A percentile compares a stretch with the other conserved stretches of the same genome.
These are phyloP conservation scores for Excoecaria agallocha DNA, from an alignment of 345 rosid species.

Conservation along the genomic window DNA sequence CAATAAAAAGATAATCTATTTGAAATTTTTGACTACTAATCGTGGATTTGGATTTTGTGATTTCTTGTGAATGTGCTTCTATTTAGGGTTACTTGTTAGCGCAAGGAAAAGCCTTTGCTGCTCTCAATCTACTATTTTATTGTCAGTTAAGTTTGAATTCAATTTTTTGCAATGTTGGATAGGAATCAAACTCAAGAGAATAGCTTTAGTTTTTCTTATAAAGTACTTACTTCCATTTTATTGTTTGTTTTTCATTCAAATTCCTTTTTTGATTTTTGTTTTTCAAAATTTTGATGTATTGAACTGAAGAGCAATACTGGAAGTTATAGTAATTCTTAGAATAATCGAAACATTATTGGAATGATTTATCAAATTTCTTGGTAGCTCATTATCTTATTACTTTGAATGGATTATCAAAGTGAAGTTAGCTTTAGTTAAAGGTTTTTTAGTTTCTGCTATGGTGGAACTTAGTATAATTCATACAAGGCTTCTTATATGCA, in stretches of 20 bases:
- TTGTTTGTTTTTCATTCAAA: too few relatives aligned
- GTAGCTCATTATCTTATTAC: neutral
- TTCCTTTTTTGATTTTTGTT: neutral
- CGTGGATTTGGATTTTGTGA: too few relatives aligned
- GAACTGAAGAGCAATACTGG: neutral
- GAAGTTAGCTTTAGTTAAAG: neutral
- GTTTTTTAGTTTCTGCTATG: neutral
- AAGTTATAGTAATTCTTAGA: neutral
- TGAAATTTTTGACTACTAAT: too few relatives aligned
- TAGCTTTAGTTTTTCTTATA: slow-evolving; percentile 57
- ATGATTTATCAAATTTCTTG: neutral
- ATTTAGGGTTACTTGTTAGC: too few relatives aligned
- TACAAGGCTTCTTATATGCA: neutral
- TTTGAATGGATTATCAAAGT: neutral
- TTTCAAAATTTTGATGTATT: neutral
- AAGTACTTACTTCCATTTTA: slow-evolving; percentile 3
- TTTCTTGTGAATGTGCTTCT: too few relatives aligned
- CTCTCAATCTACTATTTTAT: neutral
- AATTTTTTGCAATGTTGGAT: slow-evolving; percentile 54
- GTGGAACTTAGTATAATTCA: neutral
- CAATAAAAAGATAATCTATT: too few relatives aligned
- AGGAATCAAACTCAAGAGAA: slow-evolving; percentile 73
- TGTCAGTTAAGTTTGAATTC: neutral
- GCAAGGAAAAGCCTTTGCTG: too few relatives aligned
- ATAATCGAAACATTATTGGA: neutral